Percentiles rank a stretch among this genome's conserved stretches.
These are phyloP conservation scores for Colletotrichum cereale DNA, from an alignment of 2,329 filamentous ascomycete genomes.

Conservation along the genomic window DNA sequence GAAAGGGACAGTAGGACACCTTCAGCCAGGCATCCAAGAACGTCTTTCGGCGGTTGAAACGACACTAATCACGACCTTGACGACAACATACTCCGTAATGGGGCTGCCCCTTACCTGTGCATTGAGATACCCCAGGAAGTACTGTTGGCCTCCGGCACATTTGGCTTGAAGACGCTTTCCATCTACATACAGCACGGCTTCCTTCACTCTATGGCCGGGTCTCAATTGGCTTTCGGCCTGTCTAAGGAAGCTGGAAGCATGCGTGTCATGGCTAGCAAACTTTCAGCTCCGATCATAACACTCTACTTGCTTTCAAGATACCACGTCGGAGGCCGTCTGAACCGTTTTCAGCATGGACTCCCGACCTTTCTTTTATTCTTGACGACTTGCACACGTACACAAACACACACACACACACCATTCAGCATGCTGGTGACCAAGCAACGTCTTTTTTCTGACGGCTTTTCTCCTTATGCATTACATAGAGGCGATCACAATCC, in stretches of 20 bases:
- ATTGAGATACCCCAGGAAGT: slow-evolving; percentile 38
- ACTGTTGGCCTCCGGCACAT: slow-evolving; percentile 32
- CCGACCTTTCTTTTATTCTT: slow-evolving; percentile 34
- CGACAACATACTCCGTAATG: slow-evolving; percentile 28
- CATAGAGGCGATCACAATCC: slow-evolving; percentile 34
- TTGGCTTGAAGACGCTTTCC: slow-evolving; percentile 17
- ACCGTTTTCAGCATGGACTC: slow-evolving; percentile 26
- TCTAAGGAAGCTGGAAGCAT: neutral
- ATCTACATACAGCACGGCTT: slow-evolving; percentile 6
- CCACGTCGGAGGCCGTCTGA: slow-evolving; percentile 32
- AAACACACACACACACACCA: slow-evolving; percentile 11
- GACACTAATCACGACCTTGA: slow-evolving; percentile 38
- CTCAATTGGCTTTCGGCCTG: neutral
- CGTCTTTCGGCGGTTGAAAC: slow-evolving; percentile 38
- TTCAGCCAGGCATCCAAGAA: slow-evolving; percentile 27
- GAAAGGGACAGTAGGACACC: slow-evolving; percentile 65
- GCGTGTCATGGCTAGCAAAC: slow-evolving; percentile 24
- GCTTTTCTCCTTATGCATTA: slow-evolving; percentile 30
- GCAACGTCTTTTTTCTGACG: slow-evolving; percentile 21
- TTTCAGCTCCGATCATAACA: slow-evolving; percentile 35
- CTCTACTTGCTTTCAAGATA: slow-evolving; percentile 41
- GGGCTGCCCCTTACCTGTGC: slow-evolving; percentile 33
- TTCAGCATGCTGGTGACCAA: slow-evolving; percentile 35
- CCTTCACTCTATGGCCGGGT: neutral
- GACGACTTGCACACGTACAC: slow-evolving; percentile 23